A percentile compares a stretch with the other conserved stretches of the same genome.
These are phyloP conservation scores for Ganoderma meredithae DNA, from an alignment of 1,284 basidiomycete genomes.

Conservation along the genomic window DNA sequence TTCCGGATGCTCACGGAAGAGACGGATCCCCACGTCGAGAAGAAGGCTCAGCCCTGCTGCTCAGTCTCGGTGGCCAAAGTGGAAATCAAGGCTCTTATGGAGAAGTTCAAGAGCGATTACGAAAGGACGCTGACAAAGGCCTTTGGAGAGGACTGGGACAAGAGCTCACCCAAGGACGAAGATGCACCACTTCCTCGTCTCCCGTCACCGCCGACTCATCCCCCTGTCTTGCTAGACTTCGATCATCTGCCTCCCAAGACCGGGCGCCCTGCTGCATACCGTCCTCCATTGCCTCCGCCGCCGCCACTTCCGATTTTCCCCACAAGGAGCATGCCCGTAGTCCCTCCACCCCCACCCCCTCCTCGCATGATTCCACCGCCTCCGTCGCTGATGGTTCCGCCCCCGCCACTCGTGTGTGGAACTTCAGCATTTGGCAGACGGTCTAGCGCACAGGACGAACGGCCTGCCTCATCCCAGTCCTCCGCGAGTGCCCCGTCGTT, in stretches of 20 bases:
- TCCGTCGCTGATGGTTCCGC: not conserved
- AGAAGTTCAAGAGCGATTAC: constrained; percentile 68
- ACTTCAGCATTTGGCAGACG: not conserved
- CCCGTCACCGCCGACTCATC: constrained; percentile 23
- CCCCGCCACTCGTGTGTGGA: constrained; percentile 15
- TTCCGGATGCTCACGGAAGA: constrained; percentile 7
- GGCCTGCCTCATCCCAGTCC: not conserved
- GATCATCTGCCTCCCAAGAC: not conserved
- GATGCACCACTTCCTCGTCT: constrained; percentile 19
- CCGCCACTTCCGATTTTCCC: constrained; percentile 3
- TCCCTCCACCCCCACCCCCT: constrained; percentile 9
- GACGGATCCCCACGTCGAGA: not conserved
- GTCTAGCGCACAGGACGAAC: not conserved
- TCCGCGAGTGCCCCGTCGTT: not conserved
- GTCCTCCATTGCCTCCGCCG: constrained; percentile 11
- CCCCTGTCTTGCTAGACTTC: constrained; percentile 7
- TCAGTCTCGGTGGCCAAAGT: constrained; percentile 57
- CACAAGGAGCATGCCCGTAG: not conserved
- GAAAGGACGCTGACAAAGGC: constrained; percentile 55
- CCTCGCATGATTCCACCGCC: constrained; percentile 12
- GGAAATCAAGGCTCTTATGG: constrained; percentile 53
- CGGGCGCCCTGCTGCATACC: not conserved
- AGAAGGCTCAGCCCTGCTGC: constrained; percentile 51
- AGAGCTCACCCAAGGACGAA: not conserved
- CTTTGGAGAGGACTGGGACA: constrained; percentile 48